These are phyloP conservation scores for Skeletonema grethae DNA, from an alignment of 108 stramenopile species.

Conservation along the genomic window DNA sequence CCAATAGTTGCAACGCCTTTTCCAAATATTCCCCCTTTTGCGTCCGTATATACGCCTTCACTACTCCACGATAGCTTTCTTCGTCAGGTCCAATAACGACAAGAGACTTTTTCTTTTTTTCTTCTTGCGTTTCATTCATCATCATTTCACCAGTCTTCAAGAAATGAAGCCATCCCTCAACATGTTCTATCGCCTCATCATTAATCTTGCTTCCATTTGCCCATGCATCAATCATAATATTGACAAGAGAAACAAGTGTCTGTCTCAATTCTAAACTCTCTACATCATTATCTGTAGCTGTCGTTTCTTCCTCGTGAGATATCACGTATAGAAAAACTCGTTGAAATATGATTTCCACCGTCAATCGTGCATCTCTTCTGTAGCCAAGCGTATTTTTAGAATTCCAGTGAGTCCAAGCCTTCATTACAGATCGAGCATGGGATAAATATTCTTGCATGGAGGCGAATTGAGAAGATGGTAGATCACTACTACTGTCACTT, in stretches of 20 bases:
- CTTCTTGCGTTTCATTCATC: neutral
- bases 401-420: constrained; percentile 19
- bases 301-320: constrained; percentile 11
- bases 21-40: constrained; percentile 5
- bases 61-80: constrained; percentile 17
- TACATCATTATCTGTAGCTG: neutral
- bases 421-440: constrained; percentile 27
- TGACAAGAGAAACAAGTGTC: neutral
- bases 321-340: constrained; percentile 4
- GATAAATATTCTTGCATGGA: constrained; percentile 9
- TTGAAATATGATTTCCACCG: constrained; percentile 16
- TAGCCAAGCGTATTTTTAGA: neutral
- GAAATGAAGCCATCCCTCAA: constrained; percentile 3
- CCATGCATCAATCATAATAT: constrained; percentile 30
- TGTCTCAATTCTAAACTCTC: neutral
- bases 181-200: neutral
- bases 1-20: constrained; percentile 20
- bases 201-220: neutral
- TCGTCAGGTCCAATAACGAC: constrained; percentile 16
- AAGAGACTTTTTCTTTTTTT: neutral
- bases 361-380: constrained; percentile 5
- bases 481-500: neutral
- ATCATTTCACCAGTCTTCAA: constrained; percentile 8
- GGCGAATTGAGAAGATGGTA: constrained; percentile 12
- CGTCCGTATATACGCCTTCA: constrained; percentile 24